Evolutionary conservation across 805 yeast genomes (phyloP), one percentile per base, ranked within the genome.

Genomic region (Teunomyces pallodes): DNA sequence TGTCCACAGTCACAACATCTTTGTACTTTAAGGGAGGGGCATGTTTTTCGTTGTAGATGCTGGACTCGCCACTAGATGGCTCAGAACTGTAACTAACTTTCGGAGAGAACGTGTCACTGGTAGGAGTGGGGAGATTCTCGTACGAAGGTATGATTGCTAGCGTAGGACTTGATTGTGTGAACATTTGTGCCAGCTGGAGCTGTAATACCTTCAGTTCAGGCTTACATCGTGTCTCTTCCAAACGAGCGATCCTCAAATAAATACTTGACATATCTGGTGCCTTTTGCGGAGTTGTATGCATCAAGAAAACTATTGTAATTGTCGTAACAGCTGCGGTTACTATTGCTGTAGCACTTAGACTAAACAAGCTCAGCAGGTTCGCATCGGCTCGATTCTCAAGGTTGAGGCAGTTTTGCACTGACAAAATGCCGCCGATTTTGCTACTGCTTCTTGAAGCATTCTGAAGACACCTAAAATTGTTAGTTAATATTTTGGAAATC

Each of bases 1-100:
- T 60, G 51, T 73, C 78, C 14, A 31, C 29, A 13, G 49, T 56
- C 9, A 49, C 53, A 33, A 57, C 48, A 35, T 63, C 65, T 28
- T 45, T 29, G 41, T 59, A 61, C 13, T 52, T 49, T n/a, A 51
- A 24, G n/a, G 41, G 48, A 2, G 41, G 41, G n/a, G 17, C 29
- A 12, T 12, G 13, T 9, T 26, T 24, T 10, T 24, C 41, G n/a
- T 29, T 38, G 9, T 38, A 9, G 10, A 38, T 7, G n/a, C 30
- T 16, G 33, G 38, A 24, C 17, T 33, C 42, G 36, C 17, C 47
- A 26, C 32, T 47, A n/a, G 27, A 35, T 10, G 27, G 41, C 20
- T 42, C 39, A 31, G 30, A 35, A n/a, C 7, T n/a, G 17, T 24
- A 10, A 12, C 9, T 38, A 7, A n/a, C 20, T 3, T 38, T 38